Percentiles rank a stretch among this genome's conserved stretches.
These are phyloP conservation scores for Paraurostyla sp. DNA, from an alignment of 73 alveolate species.

Conservation along the genomic window DNA sequence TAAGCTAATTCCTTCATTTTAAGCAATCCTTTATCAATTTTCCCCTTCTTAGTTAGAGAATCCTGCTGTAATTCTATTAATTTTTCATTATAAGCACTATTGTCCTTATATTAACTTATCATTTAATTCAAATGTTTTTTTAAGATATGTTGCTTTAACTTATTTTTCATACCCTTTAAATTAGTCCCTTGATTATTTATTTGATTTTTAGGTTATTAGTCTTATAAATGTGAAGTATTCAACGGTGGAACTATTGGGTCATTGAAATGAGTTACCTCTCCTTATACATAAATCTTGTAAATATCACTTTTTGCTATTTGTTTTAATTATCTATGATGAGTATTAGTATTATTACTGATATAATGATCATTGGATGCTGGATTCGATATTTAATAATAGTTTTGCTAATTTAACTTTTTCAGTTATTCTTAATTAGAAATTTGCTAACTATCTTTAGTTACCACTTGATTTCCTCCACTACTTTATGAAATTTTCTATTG, in stretches of 20 bases:
- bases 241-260: too few relatives aligned
- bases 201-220: too few relatives aligned
- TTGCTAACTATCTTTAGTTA: too few relatives aligned
- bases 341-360: neutral
- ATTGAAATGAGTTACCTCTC: neutral
- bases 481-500: neutral
- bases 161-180: conserved; percentile 25
- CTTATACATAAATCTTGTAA: conserved; percentile 27
- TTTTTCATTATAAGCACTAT: neutral
- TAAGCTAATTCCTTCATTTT: neutral
- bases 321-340: neutral
- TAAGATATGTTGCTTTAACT: neutral
- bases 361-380: neutral
- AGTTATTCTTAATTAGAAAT: too few relatives aligned
- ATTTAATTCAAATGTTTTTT: neutral
- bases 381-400: too few relatives aligned
- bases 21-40: neutral
- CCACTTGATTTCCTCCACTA: too few relatives aligned
- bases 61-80: neutral
- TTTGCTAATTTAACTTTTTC: too few relatives aligned
- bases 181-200: too few relatives aligned
- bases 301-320: conserved; percentile 9
- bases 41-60: neutral
- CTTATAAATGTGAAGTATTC: too few relatives aligned
- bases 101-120: neutral